Evolutionary conservation across 352 stramenopile genomes (phyloP).

Genomic region (Halophytophthora batemanensis): DNA sequence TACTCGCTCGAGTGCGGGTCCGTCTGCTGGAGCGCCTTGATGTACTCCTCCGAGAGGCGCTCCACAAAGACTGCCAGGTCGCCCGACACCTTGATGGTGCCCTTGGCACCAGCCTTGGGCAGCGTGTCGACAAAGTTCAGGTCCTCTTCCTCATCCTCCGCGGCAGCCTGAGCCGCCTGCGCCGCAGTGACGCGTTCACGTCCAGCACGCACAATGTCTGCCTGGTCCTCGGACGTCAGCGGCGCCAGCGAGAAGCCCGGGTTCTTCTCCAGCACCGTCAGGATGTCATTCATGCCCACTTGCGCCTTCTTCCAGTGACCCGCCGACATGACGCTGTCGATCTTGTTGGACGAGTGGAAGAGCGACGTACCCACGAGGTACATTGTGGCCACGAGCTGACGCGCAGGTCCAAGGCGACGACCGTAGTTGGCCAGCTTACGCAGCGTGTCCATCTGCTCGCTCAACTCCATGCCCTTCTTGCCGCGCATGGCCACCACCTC

Average conservation of each 20-base stretch:
- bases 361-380: conserved; percentile 79
- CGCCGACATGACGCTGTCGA: conserved; percentile 83
- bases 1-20: conserved; percentile 96
- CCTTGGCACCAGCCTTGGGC: conserved; percentile 67
- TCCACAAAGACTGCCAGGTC: conserved; percentile 89
- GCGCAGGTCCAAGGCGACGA: conserved; percentile 66
- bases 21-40: conserved; percentile 96
- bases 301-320: conserved; percentile 76
- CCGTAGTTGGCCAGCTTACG: conserved; percentile 83
- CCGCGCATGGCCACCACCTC: conserved; percentile 79
- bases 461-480: conserved; percentile 79
- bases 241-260: conserved; percentile 68
- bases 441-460: conserved; percentile 62
- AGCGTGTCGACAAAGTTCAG: conserved; percentile 77
- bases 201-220: conserved; percentile 72
- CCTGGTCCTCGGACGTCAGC: conserved; percentile 80
- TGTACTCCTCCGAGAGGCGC: conserved; percentile 97
- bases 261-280: conserved; percentile 84
- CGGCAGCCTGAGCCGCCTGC: conserved; percentile 29
- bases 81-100: conserved; percentile 85
- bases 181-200: conserved; percentile 76
- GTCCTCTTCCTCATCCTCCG: conserved; percentile 85
- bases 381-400: conserved; percentile 77
- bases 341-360: conserved; percentile 82
- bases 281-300: conserved; percentile 55